Conservation (phyloP, 2,329 filamentous ascomycete species). For the Rhynchosporium graminicola region DNA sequence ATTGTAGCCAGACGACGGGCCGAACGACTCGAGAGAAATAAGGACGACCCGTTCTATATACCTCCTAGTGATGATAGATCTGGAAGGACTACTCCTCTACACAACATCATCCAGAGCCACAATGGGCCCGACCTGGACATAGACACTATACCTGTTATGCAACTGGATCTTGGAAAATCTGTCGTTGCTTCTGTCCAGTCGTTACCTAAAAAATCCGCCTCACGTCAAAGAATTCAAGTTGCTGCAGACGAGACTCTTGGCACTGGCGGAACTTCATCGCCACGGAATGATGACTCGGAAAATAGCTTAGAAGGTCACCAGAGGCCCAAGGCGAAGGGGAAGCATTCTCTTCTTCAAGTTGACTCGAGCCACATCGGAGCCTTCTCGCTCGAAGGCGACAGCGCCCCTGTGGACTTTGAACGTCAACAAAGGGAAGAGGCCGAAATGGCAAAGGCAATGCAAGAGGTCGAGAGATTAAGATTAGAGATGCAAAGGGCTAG, state of each 20-base stretch:
- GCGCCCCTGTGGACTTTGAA: slow-evolving; percentile 57
- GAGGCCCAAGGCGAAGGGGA: slow-evolving; percentile 56
- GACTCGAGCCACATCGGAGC: slow-evolving; percentile 80
- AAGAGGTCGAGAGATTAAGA: slow-evolving; percentile 81
- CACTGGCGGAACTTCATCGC: slow-evolving; percentile 51
- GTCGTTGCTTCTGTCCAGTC: slow-evolving; percentile 33
- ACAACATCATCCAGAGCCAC: slow-evolving; percentile 70
- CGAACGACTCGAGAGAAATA: slow-evolving; percentile 79
- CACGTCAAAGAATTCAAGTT: slow-evolving; percentile 64
- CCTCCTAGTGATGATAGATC: slow-evolving; percentile 53
- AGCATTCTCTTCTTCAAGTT: slow-evolving; percentile 72
- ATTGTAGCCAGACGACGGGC: slow-evolving; percentile 73
- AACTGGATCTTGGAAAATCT: slow-evolving; percentile 71
- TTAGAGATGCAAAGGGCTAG: slow-evolving; percentile 87
- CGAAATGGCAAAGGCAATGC: slow-evolving; percentile 86
- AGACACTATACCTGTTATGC: slow-evolving; percentile 94
- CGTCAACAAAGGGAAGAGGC: slow-evolving; percentile 73
- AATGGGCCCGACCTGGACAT: slow-evolving; percentile 84
- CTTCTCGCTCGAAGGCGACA: slow-evolving; percentile 65
- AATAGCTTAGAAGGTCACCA: slow-evolving; percentile 50
- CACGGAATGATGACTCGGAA: slow-evolving; percentile 55
- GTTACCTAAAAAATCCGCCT: slow-evolving; percentile 44
- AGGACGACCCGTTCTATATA: slow-evolving; percentile 96
- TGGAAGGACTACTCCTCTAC: slow-evolving; percentile 72
- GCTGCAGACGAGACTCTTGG: slow-evolving; percentile 73